phyloP scores from a whole-genome alignment of 164 flowering plant genomes.

The Vitis vinifera region DNA sequence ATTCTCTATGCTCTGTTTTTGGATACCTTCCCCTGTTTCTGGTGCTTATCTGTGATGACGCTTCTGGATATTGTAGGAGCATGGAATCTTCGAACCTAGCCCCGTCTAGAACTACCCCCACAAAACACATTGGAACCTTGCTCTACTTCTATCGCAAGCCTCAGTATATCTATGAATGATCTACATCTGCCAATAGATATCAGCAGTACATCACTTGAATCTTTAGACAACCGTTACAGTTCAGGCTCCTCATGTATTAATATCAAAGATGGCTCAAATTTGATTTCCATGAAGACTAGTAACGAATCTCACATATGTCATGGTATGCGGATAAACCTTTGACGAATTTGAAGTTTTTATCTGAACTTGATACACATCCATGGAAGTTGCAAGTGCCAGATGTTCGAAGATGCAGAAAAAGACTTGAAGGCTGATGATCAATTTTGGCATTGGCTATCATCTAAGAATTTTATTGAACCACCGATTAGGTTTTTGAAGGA shows the following conservation, averaged over 20 bases:
- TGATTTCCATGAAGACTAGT: conserved; percentile 7
- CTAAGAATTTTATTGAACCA: conserved; percentile 42
- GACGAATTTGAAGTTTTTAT: conserved; percentile 16
- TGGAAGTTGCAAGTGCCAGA: conserved; percentile 53
- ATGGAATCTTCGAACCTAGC: conserved; percentile 27
- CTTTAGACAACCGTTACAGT: conserved; percentile 35
- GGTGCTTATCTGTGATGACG: no score
- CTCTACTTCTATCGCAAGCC: conserved; percentile 45
- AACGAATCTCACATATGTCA: conserved; percentile 21
- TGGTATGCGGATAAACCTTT: conserved; percentile 13
- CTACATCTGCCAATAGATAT: conserved; percentile 45
- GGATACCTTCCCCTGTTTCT: no score
- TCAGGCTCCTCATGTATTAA: conserved; percentile 37
- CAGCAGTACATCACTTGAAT: conserved; percentile 53
- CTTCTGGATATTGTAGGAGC: background rate
- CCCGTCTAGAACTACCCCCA: conserved; percentile 18
- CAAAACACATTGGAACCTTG: conserved; percentile 32
- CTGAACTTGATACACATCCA: conserved; percentile 36
- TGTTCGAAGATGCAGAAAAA: conserved; percentile 41
- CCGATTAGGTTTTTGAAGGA: conserved; percentile 48
- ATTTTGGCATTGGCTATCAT: conserved; percentile 29
- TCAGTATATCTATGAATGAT: conserved; percentile 55
- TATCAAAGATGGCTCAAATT: conserved; percentile 14
- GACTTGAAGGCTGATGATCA: background rate
- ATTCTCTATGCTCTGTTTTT: no score